Evolutionary conservation across 345 rosid genomes (phyloP).

Genomic region (Kernera saxatilis): DNA sequence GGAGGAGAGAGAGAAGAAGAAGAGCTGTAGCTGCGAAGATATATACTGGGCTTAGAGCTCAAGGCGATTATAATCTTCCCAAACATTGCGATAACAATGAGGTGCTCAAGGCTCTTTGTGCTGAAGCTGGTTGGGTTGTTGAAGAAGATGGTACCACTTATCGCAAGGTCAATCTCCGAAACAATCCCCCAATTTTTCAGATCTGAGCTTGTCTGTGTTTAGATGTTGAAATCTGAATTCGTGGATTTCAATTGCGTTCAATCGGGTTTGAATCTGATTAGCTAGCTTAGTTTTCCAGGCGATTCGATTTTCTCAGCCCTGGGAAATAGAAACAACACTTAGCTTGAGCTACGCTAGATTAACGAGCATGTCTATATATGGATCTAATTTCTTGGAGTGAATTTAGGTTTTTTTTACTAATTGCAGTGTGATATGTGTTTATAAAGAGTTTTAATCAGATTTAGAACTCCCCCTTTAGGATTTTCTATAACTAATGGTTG

Average conservation of each 20-base stretch:
- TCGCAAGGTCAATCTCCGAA: slow-evolving; percentile 54
- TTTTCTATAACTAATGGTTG: not conserved
- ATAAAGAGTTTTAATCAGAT: not conserved
- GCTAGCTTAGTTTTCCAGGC: not conserved
- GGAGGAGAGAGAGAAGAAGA: slow-evolving; percentile 88
- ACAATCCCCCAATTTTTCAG: not conserved
- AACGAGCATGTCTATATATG: not conserved
- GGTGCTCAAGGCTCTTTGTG: slow-evolving; percentile 83
- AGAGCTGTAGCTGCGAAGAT: slow-evolving; percentile 92
- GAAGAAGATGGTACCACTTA: slow-evolving; percentile 95
- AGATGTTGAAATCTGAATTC: not conserved
- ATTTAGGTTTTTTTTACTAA: not conserved
- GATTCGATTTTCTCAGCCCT: not conserved
- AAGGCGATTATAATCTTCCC: slow-evolving; percentile 80
- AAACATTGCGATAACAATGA: slow-evolving; percentile 96
- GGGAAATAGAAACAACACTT: not conserved
- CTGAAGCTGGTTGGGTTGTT: slow-evolving; percentile 95
- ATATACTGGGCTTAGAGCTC: slow-evolving; percentile 80
- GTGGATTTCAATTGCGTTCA: not conserved
- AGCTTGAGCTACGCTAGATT: not conserved
- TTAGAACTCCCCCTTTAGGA: not conserved
- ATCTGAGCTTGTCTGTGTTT: slow-evolving; percentile 11
- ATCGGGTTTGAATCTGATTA: not conserved
- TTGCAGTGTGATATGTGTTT: not conserved
- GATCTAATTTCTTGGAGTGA: not conserved